phyloP scores from a whole-genome alignment of 345 rosid species.

The Turritis glabra region DNA sequence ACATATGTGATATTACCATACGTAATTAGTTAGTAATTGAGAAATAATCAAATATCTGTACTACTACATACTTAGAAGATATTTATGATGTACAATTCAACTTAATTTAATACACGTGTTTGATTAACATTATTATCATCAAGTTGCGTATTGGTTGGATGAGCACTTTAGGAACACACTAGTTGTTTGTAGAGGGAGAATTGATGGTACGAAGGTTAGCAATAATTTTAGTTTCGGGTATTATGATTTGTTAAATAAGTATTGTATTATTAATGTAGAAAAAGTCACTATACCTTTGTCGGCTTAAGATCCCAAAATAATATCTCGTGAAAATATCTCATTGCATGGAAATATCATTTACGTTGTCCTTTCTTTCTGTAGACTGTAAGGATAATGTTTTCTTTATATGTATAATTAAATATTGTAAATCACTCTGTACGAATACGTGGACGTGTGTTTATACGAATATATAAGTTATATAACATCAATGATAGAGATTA shows the following conservation, averaged over 20 bases:
- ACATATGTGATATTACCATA: too few relatives aligned
- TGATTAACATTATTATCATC: constrained; percentile 4
- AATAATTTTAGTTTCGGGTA: constrained; percentile 16
- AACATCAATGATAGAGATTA: constrained; percentile 27
- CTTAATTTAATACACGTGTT: constrained; percentile 20
- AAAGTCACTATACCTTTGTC: not conserved
- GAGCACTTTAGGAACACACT: constrained; percentile 19
- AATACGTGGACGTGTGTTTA: constrained; percentile 35
- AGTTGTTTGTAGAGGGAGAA: not conserved
- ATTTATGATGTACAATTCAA: too few relatives aligned
- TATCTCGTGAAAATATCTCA: constrained; percentile 23
- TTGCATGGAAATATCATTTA: constrained; percentile 35
- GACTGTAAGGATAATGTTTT: constrained; percentile 36
- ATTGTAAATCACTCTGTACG: not conserved
- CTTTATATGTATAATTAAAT: not conserved
- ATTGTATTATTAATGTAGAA: not conserved
- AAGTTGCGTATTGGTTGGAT: constrained; percentile 19
- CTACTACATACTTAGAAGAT: not conserved
- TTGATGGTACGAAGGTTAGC: constrained; percentile 11
- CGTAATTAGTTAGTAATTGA: not conserved
- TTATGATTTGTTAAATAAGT: constrained; percentile 13
- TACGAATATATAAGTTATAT: constrained; percentile 4
- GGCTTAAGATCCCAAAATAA: constrained; percentile 19
- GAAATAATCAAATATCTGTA: not conserved
- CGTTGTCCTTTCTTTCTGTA: constrained; percentile 21